phyloP scores from a whole-genome alignment of 208 protist species.

The Acanthamoeba triangularis region DNA sequence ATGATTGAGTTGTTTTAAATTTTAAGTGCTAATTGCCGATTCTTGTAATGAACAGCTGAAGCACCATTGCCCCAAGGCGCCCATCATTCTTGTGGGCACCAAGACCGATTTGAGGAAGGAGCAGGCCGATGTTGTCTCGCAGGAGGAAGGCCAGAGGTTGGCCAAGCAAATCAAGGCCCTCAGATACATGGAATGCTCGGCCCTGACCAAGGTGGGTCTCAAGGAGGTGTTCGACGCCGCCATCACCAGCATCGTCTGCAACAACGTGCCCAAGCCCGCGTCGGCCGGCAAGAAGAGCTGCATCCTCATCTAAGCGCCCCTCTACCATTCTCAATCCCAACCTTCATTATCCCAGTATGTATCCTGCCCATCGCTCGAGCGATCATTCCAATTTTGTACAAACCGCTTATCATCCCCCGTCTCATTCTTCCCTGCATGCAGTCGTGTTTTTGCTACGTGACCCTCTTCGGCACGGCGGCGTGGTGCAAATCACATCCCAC shows the following conservation, averaged over 20 bases:
- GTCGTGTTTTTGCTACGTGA: too few species aligned
- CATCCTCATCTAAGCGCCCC: conserved; percentile 39
- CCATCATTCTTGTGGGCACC: conserved; percentile 75
- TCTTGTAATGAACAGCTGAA: conserved; percentile 21
- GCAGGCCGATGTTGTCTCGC: conserved; percentile 51
- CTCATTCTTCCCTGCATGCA: not conserved
- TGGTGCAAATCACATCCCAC: not conserved
- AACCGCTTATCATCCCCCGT: not conserved
- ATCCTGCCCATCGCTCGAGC: not conserved
- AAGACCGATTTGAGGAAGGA: conserved; percentile 79
- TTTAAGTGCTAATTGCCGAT: not conserved
- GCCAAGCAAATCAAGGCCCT: conserved; percentile 77
- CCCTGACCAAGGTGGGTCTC: conserved; percentile 53
- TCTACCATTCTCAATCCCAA: not conserved
- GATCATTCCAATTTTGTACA: not conserved
- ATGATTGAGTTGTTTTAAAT: not conserved
- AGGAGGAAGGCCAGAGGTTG: conserved; percentile 74
- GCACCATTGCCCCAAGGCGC: conserved; percentile 78
- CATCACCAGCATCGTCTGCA: conserved; percentile 79
- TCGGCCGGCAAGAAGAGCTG: conserved; percentile 72
- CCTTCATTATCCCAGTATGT: not conserved
- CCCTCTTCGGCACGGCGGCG: not conserved
- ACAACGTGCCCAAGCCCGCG: conserved; percentile 51
- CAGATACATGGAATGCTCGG: conserved; percentile 76
- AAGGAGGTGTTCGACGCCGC: conserved; percentile 76